Conservation (phyloP, 352 stramenopile genomes). For the Pythium sp. region DNA sequence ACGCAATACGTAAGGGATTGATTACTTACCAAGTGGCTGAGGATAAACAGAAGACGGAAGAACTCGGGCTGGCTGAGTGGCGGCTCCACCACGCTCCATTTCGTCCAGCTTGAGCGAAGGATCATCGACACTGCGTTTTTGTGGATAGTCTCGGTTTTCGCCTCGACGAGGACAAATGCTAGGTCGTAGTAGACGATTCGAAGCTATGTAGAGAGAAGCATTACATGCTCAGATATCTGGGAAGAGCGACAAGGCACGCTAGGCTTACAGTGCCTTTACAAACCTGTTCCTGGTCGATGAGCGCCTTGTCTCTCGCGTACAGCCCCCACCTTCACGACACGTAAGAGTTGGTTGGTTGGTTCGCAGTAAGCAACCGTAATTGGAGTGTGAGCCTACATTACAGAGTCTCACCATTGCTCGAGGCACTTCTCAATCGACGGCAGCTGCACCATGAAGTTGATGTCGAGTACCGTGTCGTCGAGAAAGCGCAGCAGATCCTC, state of each 20-base stretch:
- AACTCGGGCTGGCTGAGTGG: conserved; percentile 60
- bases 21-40: conserved; percentile 54
- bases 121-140: conserved; percentile 83
- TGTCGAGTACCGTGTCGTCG: conserved; percentile 71
- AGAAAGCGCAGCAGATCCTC: conserved; percentile 70
- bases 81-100: conserved; percentile 58
- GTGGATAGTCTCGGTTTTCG: conserved; percentile 73
- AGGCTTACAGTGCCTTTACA: not conserved
- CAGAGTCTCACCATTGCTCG: conserved; percentile 47
- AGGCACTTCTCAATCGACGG: conserved; percentile 82
- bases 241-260: not conserved
- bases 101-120: conserved; percentile 60
- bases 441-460: conserved; percentile 82
- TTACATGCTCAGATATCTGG: not conserved
- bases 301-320: conserved; percentile 38
- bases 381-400: not conserved
- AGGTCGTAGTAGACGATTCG: conserved; percentile 69
- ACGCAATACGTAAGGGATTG: not conserved
- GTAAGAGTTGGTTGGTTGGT: not conserved
- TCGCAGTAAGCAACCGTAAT: not conserved
- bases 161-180: conserved; percentile 66
- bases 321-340: conserved; percentile 35
- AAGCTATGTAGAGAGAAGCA: conserved; percentile 30
- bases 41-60: conserved; percentile 64
- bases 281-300: conserved; percentile 55